A percentile compares a stretch with the other conserved stretches of the same genome.
Evolutionary conservation across 2,329 filamentous ascomycete genomes (phyloP).

Genomic region (Verruconis gallopava): DNA sequence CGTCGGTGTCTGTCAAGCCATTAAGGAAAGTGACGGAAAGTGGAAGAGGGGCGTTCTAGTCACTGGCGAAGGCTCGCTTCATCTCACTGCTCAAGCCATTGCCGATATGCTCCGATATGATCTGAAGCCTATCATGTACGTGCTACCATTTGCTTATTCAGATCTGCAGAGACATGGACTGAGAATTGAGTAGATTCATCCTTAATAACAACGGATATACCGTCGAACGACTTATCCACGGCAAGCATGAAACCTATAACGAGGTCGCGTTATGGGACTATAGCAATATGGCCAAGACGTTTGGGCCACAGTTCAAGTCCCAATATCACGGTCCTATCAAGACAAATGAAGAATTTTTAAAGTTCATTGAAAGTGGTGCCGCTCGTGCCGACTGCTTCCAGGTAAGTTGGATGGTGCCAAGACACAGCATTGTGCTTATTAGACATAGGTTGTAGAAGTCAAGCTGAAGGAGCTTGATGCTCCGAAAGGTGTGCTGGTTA

Average conservation of each 20-base stretch:
- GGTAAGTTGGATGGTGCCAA: background rate
- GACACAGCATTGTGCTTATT: background rate
- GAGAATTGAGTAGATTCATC: conserved; percentile 4
- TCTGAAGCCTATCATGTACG: conserved; percentile 11
- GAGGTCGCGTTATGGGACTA: conserved; percentile 12
- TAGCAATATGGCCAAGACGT: conserved; percentile 7
- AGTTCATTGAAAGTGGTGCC: conserved; percentile 9
- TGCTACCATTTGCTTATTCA: background rate
- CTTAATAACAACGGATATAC: conserved; percentile 9
- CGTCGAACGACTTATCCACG: conserved; percentile 9
- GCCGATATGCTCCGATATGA: conserved; percentile 4
- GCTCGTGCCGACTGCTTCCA: conserved; percentile 8
- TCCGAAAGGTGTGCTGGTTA: conserved; percentile 11
- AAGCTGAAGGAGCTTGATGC: conserved; percentile 14
- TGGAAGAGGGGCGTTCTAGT: conserved; percentile 32
- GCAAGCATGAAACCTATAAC: conserved; percentile 5
- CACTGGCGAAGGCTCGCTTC: conserved; percentile 48
- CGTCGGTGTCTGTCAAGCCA: conserved; percentile 15
- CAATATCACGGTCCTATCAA: conserved; percentile 14
- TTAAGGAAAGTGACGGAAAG: conserved; percentile 14
- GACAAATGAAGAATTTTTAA: conserved; percentile 11
- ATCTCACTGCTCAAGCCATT: conserved; percentile 41
- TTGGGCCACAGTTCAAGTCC: conserved; percentile 9
- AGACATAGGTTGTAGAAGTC: conserved; percentile 14
- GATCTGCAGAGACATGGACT: background rate